These are phyloP conservation scores for Malassezia pachydermatis DNA, from an alignment of 1,284 basidiomycete species.

Conservation along the genomic window DNA sequence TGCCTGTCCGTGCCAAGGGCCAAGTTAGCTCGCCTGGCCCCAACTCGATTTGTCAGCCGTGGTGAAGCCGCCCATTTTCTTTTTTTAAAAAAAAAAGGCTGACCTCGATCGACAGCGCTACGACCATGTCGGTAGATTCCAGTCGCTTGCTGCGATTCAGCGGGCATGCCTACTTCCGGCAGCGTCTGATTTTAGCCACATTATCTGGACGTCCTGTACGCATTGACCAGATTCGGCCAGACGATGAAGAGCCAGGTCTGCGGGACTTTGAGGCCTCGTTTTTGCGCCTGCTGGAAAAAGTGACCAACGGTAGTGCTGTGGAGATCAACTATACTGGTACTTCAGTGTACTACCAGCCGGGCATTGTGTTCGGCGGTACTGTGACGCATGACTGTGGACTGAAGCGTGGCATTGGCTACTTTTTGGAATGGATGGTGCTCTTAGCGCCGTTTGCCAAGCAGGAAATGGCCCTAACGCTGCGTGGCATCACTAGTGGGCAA, in stretches of 20 bases:
- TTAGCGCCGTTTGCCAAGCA: conserved; percentile 89
- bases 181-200: conserved; percentile 74
- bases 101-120: no score
- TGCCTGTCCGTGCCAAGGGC: neutral
- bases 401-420: conserved; percentile 82
- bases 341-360: conserved; percentile 66
- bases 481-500: conserved; percentile 76
- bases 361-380: conserved; percentile 73
- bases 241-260: conserved; percentile 87
- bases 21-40: no score
- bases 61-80: no score
- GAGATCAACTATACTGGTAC: conserved; percentile 80
- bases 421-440: conserved; percentile 77
- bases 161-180: conserved; percentile 72
- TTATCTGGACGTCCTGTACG: conserved; percentile 75
- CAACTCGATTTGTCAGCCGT: conserved; percentile 10
- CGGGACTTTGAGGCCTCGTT: conserved; percentile 90
- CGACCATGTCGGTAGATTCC: conserved; percentile 4
- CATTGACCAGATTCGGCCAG: conserved; percentile 78
- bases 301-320: conserved; percentile 87
- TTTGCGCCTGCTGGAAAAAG: conserved; percentile 74
- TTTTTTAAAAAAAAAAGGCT: no score
- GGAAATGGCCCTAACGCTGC: conserved; percentile 67
- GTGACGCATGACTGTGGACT: conserved; percentile 76
- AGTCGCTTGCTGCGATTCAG: conserved; percentile 53